phyloP scores from a whole-genome alignment of 768 basidiomycete species.

The Rhizopogon rudus region DNA sequence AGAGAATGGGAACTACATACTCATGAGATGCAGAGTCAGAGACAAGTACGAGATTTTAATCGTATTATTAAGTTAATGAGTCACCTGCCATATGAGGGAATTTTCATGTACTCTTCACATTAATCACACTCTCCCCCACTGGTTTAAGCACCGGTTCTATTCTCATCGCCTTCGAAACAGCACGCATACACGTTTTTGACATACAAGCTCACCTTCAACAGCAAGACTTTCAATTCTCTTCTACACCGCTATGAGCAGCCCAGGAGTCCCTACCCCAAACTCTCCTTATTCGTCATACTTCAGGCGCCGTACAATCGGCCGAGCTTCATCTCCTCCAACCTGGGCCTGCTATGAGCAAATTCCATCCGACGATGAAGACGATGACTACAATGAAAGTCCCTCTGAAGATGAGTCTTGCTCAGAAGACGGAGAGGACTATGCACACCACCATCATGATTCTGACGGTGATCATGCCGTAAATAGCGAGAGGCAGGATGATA shows the following conservation, averaged over 20 bases:
- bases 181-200: neutral
- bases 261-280: conserved; percentile 16
- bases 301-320: conserved; percentile 67
- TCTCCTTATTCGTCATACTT: conserved; percentile 33
- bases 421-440: conserved; percentile 70
- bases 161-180: conserved; percentile 1
- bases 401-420: conserved; percentile 59
- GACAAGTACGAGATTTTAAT: too few species aligned
- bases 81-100: neutral
- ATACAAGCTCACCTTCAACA: neutral
- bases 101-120: conserved; percentile 10
- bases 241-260: conserved; percentile 14
- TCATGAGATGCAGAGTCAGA: too few species aligned
- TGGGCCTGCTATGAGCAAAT: conserved; percentile 94
- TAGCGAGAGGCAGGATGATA: conserved; percentile 35
- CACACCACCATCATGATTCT: conserved; percentile 22
- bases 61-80: too few species aligned
- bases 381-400: conserved; percentile 51
- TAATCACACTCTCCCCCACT: conserved; percentile 14
- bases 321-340: conserved; percentile 78
- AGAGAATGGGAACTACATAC: too few species aligned
- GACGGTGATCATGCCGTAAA: conserved; percentile 26
- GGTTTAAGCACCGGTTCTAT: conserved; percentile 5
- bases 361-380: conserved; percentile 58
- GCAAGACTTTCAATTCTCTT: neutral